Evolutionary conservation across 1,139 yeast species (phyloP).

Genomic region (Zygotorulaspora mrakii): DNA sequence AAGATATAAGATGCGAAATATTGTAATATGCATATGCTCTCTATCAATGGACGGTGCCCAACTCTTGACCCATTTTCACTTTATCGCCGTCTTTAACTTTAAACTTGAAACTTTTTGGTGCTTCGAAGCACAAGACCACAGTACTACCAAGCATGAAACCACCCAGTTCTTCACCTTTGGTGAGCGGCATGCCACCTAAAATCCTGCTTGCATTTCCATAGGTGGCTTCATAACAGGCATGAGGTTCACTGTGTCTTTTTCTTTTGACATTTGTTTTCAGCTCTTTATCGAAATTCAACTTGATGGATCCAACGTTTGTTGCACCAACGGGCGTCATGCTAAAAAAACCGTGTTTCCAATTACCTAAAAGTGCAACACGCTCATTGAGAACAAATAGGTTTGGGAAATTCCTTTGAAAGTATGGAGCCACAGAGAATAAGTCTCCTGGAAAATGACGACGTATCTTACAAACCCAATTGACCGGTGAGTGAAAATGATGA

Average conservation of each 20-base stretch:
- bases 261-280: conserved; percentile 64
- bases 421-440: conserved; percentile 93
- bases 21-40: conserved; percentile 12
- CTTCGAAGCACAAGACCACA: conserved; percentile 93
- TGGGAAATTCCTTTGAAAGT: conserved; percentile 80
- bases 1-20: too few relatives aligned
- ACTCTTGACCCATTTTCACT: conserved; percentile 79
- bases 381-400: conserved; percentile 91
- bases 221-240: conserved; percentile 92
- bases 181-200: conserved; percentile 84
- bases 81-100: conserved; percentile 64
- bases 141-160: conserved; percentile 96
- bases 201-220: conserved; percentile 74
- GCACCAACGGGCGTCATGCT: conserved; percentile 99
- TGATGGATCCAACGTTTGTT: conserved; percentile 94
- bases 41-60: conserved; percentile 53
- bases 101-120: conserved; percentile 76
- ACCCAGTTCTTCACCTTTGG: conserved; percentile 94
- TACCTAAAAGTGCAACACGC: conserved; percentile 89
- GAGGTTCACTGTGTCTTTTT: conserved; percentile 45
- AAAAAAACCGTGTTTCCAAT: conserved; percentile 96
- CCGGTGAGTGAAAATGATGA: conserved; percentile 95
- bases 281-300: conserved; percentile 87
- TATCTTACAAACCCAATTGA: conserved; percentile 90
- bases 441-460: conserved; percentile 97